Percentiles rank a stretch among this genome's conserved stretches.
Evolutionary conservation across 2,329 filamentous ascomycete species (phyloP).

Genomic region (Xylariaceae sp.): DNA sequence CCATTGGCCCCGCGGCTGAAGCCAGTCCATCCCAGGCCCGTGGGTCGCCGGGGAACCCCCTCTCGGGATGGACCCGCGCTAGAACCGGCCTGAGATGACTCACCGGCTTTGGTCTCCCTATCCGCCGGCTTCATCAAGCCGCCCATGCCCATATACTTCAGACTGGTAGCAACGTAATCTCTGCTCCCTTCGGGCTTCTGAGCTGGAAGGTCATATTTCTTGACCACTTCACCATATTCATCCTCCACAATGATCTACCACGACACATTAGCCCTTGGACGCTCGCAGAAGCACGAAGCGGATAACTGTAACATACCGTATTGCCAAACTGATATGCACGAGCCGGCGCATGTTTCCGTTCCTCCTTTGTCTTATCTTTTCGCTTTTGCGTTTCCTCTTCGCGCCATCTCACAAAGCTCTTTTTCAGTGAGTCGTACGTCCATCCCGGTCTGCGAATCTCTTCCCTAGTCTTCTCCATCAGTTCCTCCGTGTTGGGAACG

Average conservation of each 20-base stretch:
- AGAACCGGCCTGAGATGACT: conserved; percentile 19
- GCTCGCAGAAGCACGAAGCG: too few relatives aligned
- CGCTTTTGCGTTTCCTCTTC: conserved; percentile 58
- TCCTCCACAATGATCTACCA: conserved; percentile 77
- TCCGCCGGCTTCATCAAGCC: conserved; percentile 38
- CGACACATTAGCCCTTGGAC: too few relatives aligned
- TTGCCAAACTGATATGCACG: conserved; percentile 81
- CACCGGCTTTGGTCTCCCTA: conserved; percentile 31
- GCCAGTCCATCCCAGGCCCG: conserved; percentile 47
- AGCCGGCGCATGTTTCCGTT: conserved; percentile 63
- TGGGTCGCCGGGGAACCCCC: conserved; percentile 33
- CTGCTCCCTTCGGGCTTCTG: conserved; percentile 40
- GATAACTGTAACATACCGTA: conserved; percentile 47
- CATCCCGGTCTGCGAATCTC: conserved; percentile 35
- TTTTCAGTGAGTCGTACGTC: conserved; percentile 43
- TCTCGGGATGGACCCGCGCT: conserved; percentile 7
- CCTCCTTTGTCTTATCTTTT: conserved; percentile 52
- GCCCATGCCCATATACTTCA: conserved; percentile 52
- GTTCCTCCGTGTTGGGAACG: conserved; percentile 16
- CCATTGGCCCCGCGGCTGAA: conserved; percentile 32
- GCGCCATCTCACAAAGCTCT: conserved; percentile 46
- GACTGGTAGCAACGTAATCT: conserved; percentile 39
- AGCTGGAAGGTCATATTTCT: conserved; percentile 69
- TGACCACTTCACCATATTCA: conserved; percentile 79
- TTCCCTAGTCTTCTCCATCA: conserved; percentile 31